A percentile compares a stretch with the other conserved stretches of the same genome.
Conservation (phyloP, 1,284 basidiomycete species). For the Irpex sp. region DNA sequence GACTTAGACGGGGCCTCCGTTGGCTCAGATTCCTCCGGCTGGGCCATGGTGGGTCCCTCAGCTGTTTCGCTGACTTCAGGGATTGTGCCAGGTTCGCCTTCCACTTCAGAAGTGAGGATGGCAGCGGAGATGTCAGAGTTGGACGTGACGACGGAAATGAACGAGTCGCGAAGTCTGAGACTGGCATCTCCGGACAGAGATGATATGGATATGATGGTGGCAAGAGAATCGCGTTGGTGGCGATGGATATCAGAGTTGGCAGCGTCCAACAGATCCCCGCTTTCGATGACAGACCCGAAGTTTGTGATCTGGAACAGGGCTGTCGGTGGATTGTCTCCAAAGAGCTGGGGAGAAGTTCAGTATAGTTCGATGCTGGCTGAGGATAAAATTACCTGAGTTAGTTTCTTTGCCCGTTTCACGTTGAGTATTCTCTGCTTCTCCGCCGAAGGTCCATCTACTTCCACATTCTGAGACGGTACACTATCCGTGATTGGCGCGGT, state of each 20-base stretch:
- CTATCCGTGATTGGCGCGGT: neutral
- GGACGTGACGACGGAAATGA: constrained; percentile 15
- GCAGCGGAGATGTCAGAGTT: constrained; percentile 19
- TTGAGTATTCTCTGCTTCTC: constrained; percentile 35
- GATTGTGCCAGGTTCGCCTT: neutral
- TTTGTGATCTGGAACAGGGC: constrained; percentile 31
- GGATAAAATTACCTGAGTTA: constrained; percentile 37
- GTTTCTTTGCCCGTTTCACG: constrained; percentile 43
- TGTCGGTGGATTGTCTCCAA: constrained; percentile 41
- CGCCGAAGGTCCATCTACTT: constrained; percentile 18
- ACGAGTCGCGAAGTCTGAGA: constrained; percentile 18
- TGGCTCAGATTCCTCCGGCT: neutral
- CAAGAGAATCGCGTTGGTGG: constrained; percentile 23
- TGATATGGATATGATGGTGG: constrained; percentile 27
- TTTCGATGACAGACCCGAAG: constrained; percentile 10
- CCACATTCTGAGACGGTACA: neutral
- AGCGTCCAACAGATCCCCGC: constrained; percentile 14
- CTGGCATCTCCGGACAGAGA: constrained; percentile 14
- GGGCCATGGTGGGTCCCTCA: neutral
- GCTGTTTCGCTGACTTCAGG: neutral
- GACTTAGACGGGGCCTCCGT: neutral
- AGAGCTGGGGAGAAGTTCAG: constrained; percentile 30
- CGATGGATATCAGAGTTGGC: constrained; percentile 11
- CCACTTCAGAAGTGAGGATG: constrained; percentile 14
- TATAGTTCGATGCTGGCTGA: neutral